phyloP scores from a whole-genome alignment of 352 stramenopile genomes.

The Phytopythium boreale region DNA sequence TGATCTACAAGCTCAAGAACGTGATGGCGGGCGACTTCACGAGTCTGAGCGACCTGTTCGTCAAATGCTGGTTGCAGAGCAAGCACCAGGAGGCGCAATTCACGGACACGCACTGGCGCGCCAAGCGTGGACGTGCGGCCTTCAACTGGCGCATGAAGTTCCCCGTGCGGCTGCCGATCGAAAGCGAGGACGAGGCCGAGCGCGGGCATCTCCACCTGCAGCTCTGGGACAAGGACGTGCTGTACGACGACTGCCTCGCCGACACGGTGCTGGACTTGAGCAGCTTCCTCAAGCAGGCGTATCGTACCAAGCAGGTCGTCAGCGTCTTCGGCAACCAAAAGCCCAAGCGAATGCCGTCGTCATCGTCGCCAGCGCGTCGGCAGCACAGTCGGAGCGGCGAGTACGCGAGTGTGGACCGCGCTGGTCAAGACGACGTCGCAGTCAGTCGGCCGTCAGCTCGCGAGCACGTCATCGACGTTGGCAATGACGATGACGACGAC shows the following conservation, averaged over 20 bases:
- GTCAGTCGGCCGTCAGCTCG: neutral
- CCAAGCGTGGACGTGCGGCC: constrained; percentile 78
- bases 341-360: constrained; percentile 37
- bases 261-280: constrained; percentile 68
- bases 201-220: constrained; percentile 73
- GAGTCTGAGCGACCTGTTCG: constrained; percentile 88
- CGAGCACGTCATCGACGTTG: constrained; percentile 19
- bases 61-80: constrained; percentile 87
- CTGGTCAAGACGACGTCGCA: neutral
- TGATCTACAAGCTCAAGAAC: constrained; percentile 91
- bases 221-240: constrained; percentile 76
- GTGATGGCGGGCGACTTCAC: constrained; percentile 83
- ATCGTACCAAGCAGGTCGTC: constrained; percentile 61
- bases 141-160: constrained; percentile 95
- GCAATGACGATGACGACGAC: constrained; percentile 10
- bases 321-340: constrained; percentile 80
- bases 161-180: constrained; percentile 74
- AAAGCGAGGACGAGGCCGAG: constrained; percentile 63
- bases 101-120: constrained; percentile 91
- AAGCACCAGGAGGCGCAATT: constrained; percentile 63
- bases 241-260: constrained; percentile 79
- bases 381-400: constrained; percentile 18
- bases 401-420: constrained; percentile 5
- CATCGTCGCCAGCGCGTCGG: constrained; percentile 8
- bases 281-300: constrained; percentile 60